Evolutionary conservation across 2,329 filamentous ascomycete genomes (phyloP).

Genomic region (Pyrenochaeta sp.): DNA sequence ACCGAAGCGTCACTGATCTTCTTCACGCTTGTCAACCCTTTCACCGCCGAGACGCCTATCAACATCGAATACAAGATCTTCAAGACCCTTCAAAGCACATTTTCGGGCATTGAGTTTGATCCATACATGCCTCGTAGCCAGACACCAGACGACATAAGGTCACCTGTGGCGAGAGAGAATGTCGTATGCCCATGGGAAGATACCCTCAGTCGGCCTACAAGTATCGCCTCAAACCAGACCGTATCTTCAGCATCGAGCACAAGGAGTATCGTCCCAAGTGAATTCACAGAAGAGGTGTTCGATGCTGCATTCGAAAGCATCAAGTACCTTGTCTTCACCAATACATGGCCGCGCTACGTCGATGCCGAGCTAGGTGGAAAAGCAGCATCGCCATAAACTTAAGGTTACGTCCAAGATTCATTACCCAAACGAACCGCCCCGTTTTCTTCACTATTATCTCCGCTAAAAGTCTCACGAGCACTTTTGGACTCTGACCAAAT

Average conservation of each 20-base stretch:
- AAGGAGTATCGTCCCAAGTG: constrained; percentile 41
- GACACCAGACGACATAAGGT: constrained; percentile 33
- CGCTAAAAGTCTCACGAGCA: background rate
- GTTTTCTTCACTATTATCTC: background rate
- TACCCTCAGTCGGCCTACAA: constrained; percentile 41
- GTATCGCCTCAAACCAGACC: constrained; percentile 39
- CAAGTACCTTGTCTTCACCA: constrained; percentile 50
- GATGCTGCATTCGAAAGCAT: constrained; percentile 49
- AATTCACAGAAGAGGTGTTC: constrained; percentile 46
- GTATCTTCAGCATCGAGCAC: constrained; percentile 33
- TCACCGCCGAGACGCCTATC: constrained; percentile 48
- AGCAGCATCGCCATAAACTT: constrained; percentile 21
- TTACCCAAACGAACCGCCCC: background rate
- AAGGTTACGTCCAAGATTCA: background rate
- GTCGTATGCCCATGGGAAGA: constrained; percentile 51
- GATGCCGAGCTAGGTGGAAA: constrained; percentile 41
- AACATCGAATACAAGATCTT: constrained; percentile 52
- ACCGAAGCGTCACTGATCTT: constrained; percentile 49
- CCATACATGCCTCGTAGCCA: constrained; percentile 42
- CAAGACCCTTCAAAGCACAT: constrained; percentile 43
- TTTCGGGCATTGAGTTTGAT: constrained; percentile 46
- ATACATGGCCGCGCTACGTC: constrained; percentile 49
- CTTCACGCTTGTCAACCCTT: constrained; percentile 50
- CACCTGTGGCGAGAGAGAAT: constrained; percentile 38
- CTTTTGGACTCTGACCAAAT: background rate